Percentiles rank a stretch among this genome's conserved stretches.
These are phyloP conservation scores for Hypoxylon intermedium DNA, from an alignment of 495 filamentous ascomycete species.

Conservation along the genomic window DNA sequence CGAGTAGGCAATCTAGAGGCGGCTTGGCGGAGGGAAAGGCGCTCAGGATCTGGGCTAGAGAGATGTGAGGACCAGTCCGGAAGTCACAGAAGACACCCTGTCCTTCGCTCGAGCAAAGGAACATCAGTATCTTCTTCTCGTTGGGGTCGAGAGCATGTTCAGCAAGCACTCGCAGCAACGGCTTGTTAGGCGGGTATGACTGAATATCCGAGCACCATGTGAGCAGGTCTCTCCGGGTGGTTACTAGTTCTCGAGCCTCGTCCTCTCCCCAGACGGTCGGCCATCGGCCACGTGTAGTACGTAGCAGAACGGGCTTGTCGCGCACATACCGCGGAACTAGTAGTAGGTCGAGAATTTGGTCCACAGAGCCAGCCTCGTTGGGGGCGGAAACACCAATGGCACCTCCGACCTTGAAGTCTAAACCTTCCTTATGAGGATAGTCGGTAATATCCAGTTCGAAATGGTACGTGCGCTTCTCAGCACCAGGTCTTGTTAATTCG, in stretches of 20 bases:
- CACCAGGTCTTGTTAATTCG: slow-evolving; percentile 87
- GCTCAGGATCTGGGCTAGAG: slow-evolving; percentile 80
- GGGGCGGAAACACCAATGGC: slow-evolving; percentile 92
- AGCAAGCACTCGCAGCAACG: slow-evolving; percentile 81
- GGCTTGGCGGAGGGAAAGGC: slow-evolving; percentile 93
- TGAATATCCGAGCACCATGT: slow-evolving; percentile 97
- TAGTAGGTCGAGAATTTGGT: slow-evolving; percentile 82
- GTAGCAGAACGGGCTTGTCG: slow-evolving; percentile 78
- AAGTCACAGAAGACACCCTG: slow-evolving; percentile 95
- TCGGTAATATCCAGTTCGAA: slow-evolving; percentile 96
- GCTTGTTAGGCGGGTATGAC: slow-evolving; percentile 88
- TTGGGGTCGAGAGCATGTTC: slow-evolving; percentile 80
- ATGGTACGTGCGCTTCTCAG: slow-evolving; percentile 94
- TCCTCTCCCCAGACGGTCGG: slow-evolving; percentile 99
- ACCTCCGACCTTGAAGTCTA: slow-evolving; percentile 96
- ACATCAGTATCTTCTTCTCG: slow-evolving; percentile 87
- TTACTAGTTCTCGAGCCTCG: slow-evolving; percentile 77
- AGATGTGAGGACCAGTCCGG: slow-evolving; percentile 85
- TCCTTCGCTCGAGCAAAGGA: slow-evolving; percentile 86
- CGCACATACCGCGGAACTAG: slow-evolving; percentile 77
- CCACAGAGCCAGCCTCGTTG: slow-evolving; percentile 78
- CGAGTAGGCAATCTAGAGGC: slow-evolving; percentile 79
- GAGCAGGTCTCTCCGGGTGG: slow-evolving; percentile 86
- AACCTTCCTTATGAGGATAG: slow-evolving; percentile 83
- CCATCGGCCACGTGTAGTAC: slow-evolving; percentile 85